phyloP scores from a whole-genome alignment of 2,329 filamentous ascomycete genomes.

The Ascochyta rabiei region DNA sequence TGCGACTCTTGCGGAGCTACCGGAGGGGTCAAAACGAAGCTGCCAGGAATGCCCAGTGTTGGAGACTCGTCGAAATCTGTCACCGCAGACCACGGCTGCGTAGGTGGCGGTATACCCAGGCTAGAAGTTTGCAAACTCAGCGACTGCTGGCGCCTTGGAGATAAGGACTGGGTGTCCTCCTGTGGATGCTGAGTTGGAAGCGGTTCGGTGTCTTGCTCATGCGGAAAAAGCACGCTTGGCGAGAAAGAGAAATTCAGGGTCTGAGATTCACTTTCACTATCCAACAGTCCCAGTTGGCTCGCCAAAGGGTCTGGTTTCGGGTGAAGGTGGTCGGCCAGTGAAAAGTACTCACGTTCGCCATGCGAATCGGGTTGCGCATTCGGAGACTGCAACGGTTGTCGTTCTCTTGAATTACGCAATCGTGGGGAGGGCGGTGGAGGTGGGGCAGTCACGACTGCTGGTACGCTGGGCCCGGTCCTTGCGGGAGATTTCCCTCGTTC shows the following conservation, averaged over 20 bases:
- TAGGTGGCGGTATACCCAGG: constrained; percentile 35
- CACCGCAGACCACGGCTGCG: constrained; percentile 41
- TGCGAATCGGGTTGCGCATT: constrained; percentile 27
- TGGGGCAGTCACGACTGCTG: constrained; percentile 39
- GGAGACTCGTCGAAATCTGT: constrained; percentile 66
- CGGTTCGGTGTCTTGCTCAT: constrained; percentile 12
- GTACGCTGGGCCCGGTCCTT: constrained; percentile 33
- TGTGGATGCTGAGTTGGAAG: neutral
- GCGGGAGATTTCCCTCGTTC: constrained; percentile 41
- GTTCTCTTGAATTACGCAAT: constrained; percentile 43
- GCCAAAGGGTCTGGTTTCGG: constrained; percentile 3
- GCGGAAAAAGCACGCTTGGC: constrained; percentile 5
- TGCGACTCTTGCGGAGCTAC: constrained; percentile 7
- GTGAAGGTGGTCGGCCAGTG: constrained; percentile 13
- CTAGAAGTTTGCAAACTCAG: constrained; percentile 38
- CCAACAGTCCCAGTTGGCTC: constrained; percentile 6
- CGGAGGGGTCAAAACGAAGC: constrained; percentile 56
- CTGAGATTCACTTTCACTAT: constrained; percentile 19
- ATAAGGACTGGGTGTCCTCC: constrained; percentile 3
- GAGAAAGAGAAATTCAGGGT: constrained; percentile 18
- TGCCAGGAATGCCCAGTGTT: constrained; percentile 69
- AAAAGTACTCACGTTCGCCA: constrained; percentile 35
- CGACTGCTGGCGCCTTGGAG: constrained; percentile 22
- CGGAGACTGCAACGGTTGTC: constrained; percentile 39
- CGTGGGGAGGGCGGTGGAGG: constrained; percentile 42